A percentile compares a stretch with the other conserved stretches of the same genome.
These are phyloP conservation scores for Dentipellis fragilis DNA, from an alignment of 768 basidiomycete species.

Conservation along the genomic window DNA sequence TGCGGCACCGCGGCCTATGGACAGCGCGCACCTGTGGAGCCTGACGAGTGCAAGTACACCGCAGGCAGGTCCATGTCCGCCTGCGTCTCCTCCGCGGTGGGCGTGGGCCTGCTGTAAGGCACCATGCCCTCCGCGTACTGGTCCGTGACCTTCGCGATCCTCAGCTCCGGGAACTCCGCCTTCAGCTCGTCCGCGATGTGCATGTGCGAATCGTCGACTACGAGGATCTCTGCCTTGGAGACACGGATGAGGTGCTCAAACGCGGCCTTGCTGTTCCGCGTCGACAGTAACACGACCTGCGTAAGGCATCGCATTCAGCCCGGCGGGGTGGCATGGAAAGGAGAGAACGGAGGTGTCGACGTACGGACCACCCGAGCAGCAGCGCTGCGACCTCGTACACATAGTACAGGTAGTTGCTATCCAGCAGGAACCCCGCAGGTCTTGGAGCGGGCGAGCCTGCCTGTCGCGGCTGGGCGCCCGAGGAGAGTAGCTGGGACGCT, in stretches of 20 bases:
- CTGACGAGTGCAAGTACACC: not conserved
- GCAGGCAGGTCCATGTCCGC: not conserved
- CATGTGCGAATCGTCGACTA: not conserved
- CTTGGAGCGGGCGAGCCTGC: not conserved
- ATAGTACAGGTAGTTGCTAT: not conserved
- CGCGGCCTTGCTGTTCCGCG: not conserved
- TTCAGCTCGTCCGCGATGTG: not conserved
- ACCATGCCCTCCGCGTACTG: not conserved
- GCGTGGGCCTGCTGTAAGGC: not conserved
- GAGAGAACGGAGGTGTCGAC: not conserved
- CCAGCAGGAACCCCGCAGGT: not conserved
- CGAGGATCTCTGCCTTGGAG: not conserved
- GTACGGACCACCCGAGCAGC: not conserved
- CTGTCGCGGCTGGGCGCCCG: not conserved
- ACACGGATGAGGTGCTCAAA: not conserved
- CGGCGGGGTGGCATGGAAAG: not conserved
- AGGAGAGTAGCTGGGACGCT: not conserved
- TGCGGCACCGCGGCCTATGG: too few relatives aligned
- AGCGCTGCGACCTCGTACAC: not conserved
- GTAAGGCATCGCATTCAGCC: not conserved
- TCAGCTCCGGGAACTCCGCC: conserved; percentile 5
- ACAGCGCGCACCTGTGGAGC: not conserved
- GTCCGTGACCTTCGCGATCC: not conserved
- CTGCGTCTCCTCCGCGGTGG: not conserved
- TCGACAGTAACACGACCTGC: not conserved